Base-by-base conservation (phyloP, 805 yeast species). In the Ogataea dorogensis region DNA sequence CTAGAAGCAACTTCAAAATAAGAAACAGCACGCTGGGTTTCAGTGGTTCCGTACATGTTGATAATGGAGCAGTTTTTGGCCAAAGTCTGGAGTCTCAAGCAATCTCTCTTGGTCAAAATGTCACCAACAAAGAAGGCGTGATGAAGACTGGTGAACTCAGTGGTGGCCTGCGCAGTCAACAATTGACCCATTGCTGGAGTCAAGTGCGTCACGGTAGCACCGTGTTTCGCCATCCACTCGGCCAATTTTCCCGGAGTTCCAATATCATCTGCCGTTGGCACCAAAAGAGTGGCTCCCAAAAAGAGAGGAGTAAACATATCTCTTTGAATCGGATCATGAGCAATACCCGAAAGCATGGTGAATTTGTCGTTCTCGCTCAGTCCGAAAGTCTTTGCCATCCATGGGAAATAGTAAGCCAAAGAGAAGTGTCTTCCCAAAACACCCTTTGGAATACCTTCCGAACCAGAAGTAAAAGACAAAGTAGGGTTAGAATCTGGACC, bases 131-230 rank as follows among this genome's bases (percentile, higher is more conserved):
- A 93, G 70, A 93, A 93, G 1, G 98, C 98, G 58, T 91, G 97
- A 57, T 86, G 96, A 44, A 93, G 71, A 3, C 78, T 56, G 17
- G 95, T 91, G 58, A 93, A 84, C 38, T 82, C 81, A 9, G 93
- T 81, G 10, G 84, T 70, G 13, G 98, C 98, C 67, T 93, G 97
- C 5, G 98, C 97, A 43, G 96, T 83, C 51, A 93, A 70, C 40
- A 93, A 69, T 64, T 93, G 99, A 44, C 99, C 99, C 98, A 94
- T 93, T 5, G 98, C 98, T 4, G 99, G 99, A 1, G 99, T 93
- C 64, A 93, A 74, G 63, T 93, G 99, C 1, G 99, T 93, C 1
- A 93, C 97, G 2, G 96, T 82, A 17, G 97, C 96, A 11, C 85
- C 86, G 51, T 88, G 77, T 39, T 73, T 79, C 21, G 81, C 77